phyloP scores from a whole-genome alignment of 345 rosid species.

The Anacardium occidentale region DNA sequence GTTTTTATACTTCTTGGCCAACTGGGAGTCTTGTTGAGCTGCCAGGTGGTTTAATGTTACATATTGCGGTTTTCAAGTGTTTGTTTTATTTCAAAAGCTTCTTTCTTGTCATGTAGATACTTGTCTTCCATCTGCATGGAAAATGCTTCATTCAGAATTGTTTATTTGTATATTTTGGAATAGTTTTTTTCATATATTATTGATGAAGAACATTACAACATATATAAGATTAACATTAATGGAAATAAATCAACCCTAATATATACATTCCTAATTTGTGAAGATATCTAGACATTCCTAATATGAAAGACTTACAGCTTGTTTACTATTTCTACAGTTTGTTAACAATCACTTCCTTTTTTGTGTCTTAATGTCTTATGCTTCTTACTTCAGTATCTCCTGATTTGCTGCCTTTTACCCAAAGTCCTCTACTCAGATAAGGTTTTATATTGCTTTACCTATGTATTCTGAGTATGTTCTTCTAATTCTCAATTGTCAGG shows the following conservation, averaged over 20 bases:
- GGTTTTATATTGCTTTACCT: slow-evolving; percentile 2
- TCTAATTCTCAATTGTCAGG: slow-evolving; percentile 35
- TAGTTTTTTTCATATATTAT: too few species aligned
- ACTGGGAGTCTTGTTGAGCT: not conserved
- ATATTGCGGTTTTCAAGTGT: not conserved
- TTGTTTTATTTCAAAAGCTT: not conserved
- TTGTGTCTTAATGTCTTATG: not conserved
- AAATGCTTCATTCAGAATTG: not conserved
- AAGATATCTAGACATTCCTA: too few species aligned
- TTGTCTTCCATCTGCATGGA: not conserved
- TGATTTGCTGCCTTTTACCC: not conserved
- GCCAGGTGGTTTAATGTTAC: not conserved
- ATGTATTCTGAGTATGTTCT: not conserved
- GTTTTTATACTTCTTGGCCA: not conserved
- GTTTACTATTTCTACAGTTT: too few species aligned
- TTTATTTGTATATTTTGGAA: too few species aligned
- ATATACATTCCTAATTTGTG: too few species aligned
- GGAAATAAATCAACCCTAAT: too few species aligned
- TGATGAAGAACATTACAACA: too few species aligned
- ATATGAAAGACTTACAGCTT: too few species aligned
- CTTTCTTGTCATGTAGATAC: not conserved
- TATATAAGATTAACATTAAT: too few species aligned
- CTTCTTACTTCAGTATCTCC: not conserved
- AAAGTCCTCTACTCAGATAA: not conserved
- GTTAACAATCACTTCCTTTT: not conserved